Evolutionary conservation across 306 rosid species (phyloP).

Genomic region (Castanea sativa): DNA sequence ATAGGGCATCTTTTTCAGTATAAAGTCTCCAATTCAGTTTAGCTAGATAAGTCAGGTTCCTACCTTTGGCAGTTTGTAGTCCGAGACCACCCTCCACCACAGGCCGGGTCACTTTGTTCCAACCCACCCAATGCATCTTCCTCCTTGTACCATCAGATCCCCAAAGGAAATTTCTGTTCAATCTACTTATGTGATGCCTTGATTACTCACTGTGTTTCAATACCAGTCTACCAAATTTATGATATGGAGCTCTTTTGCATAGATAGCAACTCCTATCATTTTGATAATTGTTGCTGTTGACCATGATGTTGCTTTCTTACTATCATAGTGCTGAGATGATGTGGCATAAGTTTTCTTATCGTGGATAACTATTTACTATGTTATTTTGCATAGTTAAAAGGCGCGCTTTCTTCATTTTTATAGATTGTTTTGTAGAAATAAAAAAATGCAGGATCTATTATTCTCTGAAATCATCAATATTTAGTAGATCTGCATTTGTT

Average conservation of each 20-base stretch:
- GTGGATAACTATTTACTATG: not conserved
- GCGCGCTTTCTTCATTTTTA: not conserved
- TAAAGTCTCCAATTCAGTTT: too few relatives aligned
- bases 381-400: not conserved
- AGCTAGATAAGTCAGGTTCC: too few relatives aligned
- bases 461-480: not conserved
- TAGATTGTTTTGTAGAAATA: not conserved
- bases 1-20: too few relatives aligned
- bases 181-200: too few relatives aligned
- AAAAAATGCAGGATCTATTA: not conserved
- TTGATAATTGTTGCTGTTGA: not conserved
- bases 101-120: too few relatives aligned
- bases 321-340: not conserved
- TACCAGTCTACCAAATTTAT: not conserved
- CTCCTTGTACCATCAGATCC: too few relatives aligned
- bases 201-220: not conserved
- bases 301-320: not conserved
- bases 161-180: too few relatives aligned
- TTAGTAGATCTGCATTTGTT: not conserved
- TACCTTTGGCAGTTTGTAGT: too few relatives aligned
- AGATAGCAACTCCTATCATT: not conserved
- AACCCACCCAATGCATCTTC: too few relatives aligned
- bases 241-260: not conserved
- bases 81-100: too few relatives aligned
- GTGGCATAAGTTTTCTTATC: not conserved